These are phyloP conservation scores for Aspergillus pseudoterreus DNA, from an alignment of 2,329 filamentous ascomycete species.

Conservation along the genomic window DNA sequence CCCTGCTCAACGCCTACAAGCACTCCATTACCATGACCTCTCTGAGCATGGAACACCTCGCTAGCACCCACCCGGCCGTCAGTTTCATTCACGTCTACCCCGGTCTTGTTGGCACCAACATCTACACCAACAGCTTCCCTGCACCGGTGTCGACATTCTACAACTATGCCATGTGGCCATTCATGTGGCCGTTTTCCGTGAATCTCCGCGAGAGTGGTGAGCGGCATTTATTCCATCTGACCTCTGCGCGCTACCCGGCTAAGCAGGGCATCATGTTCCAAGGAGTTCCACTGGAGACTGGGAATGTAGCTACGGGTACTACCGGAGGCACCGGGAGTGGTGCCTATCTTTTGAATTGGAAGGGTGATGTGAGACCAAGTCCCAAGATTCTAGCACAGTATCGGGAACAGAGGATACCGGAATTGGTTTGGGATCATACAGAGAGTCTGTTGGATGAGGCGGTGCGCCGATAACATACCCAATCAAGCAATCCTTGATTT, in stretches of 20 bases:
- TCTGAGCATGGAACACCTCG: constrained; percentile 48
- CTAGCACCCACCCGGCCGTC: constrained; percentile 43
- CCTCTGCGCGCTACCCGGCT: constrained; percentile 7
- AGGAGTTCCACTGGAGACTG: no score
- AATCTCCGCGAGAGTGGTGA: constrained; percentile 9
- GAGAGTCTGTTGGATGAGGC: no score
- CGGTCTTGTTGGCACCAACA: constrained; percentile 36
- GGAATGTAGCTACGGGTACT: constrained; percentile 1
- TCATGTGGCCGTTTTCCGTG: constrained; percentile 9
- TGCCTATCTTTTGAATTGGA: constrained; percentile 13
- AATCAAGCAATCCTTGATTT: no score
- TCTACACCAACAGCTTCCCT: no score
- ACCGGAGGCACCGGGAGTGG: constrained; percentile 7
- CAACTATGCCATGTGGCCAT: not conserved
- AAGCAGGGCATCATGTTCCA: not conserved
- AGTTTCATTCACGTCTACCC: constrained; percentile 51
- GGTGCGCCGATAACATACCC: no score
- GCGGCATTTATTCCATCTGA: constrained; percentile 13
- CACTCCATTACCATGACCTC: constrained; percentile 51
- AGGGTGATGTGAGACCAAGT: constrained; percentile 6
- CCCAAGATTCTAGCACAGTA: constrained; percentile 6
- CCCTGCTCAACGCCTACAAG: constrained; percentile 16
- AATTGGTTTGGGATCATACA: constrained; percentile 12
- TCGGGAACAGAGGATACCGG: constrained; percentile 4
- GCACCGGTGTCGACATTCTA: not conserved